Base-by-base conservation (phyloP, 331 rosid species). In the Saraca asoca region DNA sequence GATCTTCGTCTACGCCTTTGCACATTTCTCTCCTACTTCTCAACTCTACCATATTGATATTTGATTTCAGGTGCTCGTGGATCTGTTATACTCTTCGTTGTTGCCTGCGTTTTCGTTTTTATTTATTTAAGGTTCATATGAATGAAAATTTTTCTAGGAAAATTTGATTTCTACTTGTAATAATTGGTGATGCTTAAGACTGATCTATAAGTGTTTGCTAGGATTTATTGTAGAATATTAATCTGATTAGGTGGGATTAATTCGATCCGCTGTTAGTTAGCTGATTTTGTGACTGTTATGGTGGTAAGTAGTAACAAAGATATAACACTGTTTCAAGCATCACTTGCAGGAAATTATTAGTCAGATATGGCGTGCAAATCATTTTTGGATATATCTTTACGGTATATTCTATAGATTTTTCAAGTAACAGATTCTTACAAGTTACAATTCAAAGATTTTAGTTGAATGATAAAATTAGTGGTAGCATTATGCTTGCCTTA, bases 61-160 rank as follows among this genome's bases (percentile, higher is more conserved):
- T 33, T 29, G n/a, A n/a, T 68, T 77, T 68, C 56, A 50, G 86
- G 80, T 78, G 69, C 58, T 55, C 48, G 5, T 66, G 78, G 74
- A 68, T 78, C 81, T 67, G 41, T 64, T 38, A 37, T 56, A 11
- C 55, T 24, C 60, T 62, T 1, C 3, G 31, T 55, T 3, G 17
- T 64, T 7, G 39, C 49, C 31, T 45, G 0, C 37, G 9, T 12
- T 13, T 55, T 51, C 56, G 35, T 14, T 15, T 43, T 52, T 51
- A 15, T 12, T 59, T 20, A 9, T 33, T 5, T 48, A 46, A 17
- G 5, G 3, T 37, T 19, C 31, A 0, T 51, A 41, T 64, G 19
- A 34, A 64, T 62, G 54, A 10, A 6, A 31, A 18, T 5, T 58
- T 73, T 63, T 43, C 37, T 24, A 5, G 16, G 16, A 37, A 33